Conservation (phyloP, 108 stramenopile species). For the Nitzschia sp. region DNA sequence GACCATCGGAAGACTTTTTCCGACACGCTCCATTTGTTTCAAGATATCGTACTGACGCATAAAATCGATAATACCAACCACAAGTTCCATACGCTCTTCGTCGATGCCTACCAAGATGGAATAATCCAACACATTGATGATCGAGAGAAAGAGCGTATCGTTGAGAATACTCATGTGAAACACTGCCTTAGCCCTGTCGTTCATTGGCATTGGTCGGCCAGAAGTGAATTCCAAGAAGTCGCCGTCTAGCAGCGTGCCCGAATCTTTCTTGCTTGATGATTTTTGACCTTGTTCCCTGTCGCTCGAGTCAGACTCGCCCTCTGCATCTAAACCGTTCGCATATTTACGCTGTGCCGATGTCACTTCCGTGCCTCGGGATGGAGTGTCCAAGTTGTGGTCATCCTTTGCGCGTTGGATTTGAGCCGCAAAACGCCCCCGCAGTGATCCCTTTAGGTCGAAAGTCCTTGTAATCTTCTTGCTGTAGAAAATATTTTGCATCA, state of each 20-base stretch:
- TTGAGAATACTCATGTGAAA: conserved; percentile 95
- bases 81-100: conserved; percentile 89
- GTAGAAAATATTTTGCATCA: conserved; percentile 95
- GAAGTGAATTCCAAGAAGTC: conserved; percentile 94
- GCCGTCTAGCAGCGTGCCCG: conserved; percentile 87
- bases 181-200: conserved; percentile 88
- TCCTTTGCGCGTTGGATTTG: conserved; percentile 53
- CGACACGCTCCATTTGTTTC: conserved; percentile 97
- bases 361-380: conserved; percentile 9
- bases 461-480: conserved; percentile 84
- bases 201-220: conserved; percentile 93
- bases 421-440: conserved; percentile 90
- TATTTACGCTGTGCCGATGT: conserved; percentile 28
- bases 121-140: conserved; percentile 97
- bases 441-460: conserved; percentile 96
- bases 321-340: conserved; percentile 34
- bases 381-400: conserved; percentile 14
- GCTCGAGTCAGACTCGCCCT: conserved; percentile 27
- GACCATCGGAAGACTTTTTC: conserved; percentile 95
- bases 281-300: conserved; percentile 17
- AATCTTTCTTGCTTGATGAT: conserved; percentile 9
- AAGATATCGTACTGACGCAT: conserved; percentile 98
- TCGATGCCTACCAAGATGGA: conserved; percentile 96
- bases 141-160: conserved; percentile 93
- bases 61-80: conserved; percentile 98